Evolutionary conservation across 257 asterid genomes (phyloP), one percentile per base, ranked within the genome.

Genomic region (Marsdenia floribunda): DNA sequence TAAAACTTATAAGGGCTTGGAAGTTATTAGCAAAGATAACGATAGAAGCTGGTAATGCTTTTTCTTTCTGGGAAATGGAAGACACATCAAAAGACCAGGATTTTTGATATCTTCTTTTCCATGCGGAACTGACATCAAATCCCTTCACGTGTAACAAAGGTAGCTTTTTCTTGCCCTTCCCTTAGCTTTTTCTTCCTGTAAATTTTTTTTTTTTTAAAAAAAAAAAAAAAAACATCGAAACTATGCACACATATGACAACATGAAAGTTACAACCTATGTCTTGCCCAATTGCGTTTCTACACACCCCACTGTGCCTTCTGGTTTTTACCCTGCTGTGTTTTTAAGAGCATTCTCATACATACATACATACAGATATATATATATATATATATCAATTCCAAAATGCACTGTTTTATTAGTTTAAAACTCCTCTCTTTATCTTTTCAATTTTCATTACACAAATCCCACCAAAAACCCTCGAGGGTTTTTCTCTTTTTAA

Each of bases 231-330:
- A 44, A 85, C 86, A 74, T 79, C 78, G 49, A 65, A 80, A 81
- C 81, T 81, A 76, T 68, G 81, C 83, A 83, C 83, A 83, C 24
- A 42, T 80, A 81, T 70, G 88, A 83, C 89, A 86, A 78, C 91
- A 84, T 90, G 78, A 90, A 87, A 91, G 94, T 91, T 87, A 88
- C 91, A 84, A 87, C 82, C 87, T 82, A 71, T 80, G 78, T 60
- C 67, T 75, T 84, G 78, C 88, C 90, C 93, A 84, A 82, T 84
- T 40, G 68, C 71, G 60, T 71, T 71, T 21, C 54, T 52, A 64
- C 69, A 64, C 61, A 55, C 7, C 24, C 15, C 24, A 15, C 6
- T 61, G 42, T 60, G 42, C 33, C 68, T 1, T 33, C 14, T 61
- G 68, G 68, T 61, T 44, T 29, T 61, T 61, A 61, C 42, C 68